Evolutionary conservation across 2,329 filamentous ascomycete genomes (phyloP).

Genomic region (Cylindrodendrum hubeiense): DNA sequence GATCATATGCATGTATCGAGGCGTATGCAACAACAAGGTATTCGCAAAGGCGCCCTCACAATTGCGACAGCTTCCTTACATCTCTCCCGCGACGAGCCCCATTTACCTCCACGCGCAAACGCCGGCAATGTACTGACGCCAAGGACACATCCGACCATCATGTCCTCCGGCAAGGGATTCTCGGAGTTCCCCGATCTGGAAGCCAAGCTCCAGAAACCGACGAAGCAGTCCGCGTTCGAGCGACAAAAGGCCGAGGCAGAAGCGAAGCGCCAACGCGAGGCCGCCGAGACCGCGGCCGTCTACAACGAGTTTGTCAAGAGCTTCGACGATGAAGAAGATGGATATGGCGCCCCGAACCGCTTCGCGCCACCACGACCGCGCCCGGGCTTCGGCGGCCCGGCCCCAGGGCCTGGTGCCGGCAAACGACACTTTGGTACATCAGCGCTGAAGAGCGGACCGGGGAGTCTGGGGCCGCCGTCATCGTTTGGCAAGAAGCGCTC

Average conservation of each 20-base stretch:
- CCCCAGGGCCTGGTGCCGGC: constrained; percentile 45
- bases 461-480: constrained; percentile 68
- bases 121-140: constrained; percentile 29
- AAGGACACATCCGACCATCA: constrained; percentile 41
- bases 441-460: constrained; percentile 70
- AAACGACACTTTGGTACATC: constrained; percentile 76
- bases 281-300: constrained; percentile 87
- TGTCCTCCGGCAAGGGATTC: constrained; percentile 63
- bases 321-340: constrained; percentile 71
- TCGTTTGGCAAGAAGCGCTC: constrained; percentile 67
- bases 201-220: constrained; percentile 81
- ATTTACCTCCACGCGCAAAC: background rate
- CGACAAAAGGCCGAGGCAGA: constrained; percentile 90
- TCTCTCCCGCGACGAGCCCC: background rate
- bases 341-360: constrained; percentile 23
- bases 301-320: constrained; percentile 90
- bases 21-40: constrained; percentile 33
- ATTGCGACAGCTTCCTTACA: constrained; percentile 27
- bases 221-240: constrained; percentile 90
- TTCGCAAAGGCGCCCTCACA: background rate
- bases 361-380: constrained; percentile 38
- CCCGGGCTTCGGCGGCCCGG: constrained; percentile 45
- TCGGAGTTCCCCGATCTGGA: constrained; percentile 78
- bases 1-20: constrained; percentile 30
- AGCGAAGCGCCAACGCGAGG: constrained; percentile 86